A percentile compares a stretch with the other conserved stretches of the same genome.
phyloP scores from a whole-genome alignment of 345 rosid genomes.

The Heritiera littoralis region DNA sequence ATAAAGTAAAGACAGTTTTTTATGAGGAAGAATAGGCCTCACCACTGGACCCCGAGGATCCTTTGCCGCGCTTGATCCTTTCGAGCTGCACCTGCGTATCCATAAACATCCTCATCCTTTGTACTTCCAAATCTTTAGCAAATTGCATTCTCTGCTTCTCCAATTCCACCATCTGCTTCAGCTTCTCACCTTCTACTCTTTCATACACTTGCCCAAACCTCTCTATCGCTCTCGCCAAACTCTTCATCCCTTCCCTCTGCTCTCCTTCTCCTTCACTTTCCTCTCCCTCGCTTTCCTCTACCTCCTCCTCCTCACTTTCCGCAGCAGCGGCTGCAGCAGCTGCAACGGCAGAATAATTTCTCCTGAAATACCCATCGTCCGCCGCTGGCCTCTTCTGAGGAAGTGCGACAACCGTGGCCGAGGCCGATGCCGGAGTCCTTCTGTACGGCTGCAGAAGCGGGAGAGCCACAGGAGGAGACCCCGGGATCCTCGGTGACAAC shows the following conservation, averaged over 20 bases:
- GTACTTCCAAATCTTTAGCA: constrained; percentile 89
- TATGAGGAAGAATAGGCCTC: constrained; percentile 23
- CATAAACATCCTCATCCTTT: constrained; percentile 90
- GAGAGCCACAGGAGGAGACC: constrained; percentile 58
- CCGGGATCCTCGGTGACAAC: constrained; percentile 27
- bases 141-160: constrained; percentile 99
- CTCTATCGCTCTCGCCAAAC: constrained; percentile 70
- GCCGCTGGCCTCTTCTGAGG: constrained; percentile 65
- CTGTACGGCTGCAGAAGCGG: constrained; percentile 39
- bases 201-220: constrained; percentile 84
- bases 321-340: constrained; percentile 73
- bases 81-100: constrained; percentile 96
- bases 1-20: constrained; percentile 16
- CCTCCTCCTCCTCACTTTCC: constrained; percentile 41
- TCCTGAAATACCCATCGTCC: constrained; percentile 51
- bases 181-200: constrained; percentile 80
- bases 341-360: constrained; percentile 82
- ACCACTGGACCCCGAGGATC: constrained; percentile 51
- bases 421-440: constrained; percentile 39
- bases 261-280: constrained; percentile 39
- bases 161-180: constrained; percentile 93
- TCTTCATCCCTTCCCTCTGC: constrained; percentile 55
- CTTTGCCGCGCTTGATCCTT: constrained; percentile 69
- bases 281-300: constrained; percentile 32
- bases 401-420: constrained; percentile 53